A percentile compares a stretch with the other conserved stretches of the same genome.
phyloP scores from a whole-genome alignment of 805 yeast species.

The Metschnikowia sp. region DNA sequence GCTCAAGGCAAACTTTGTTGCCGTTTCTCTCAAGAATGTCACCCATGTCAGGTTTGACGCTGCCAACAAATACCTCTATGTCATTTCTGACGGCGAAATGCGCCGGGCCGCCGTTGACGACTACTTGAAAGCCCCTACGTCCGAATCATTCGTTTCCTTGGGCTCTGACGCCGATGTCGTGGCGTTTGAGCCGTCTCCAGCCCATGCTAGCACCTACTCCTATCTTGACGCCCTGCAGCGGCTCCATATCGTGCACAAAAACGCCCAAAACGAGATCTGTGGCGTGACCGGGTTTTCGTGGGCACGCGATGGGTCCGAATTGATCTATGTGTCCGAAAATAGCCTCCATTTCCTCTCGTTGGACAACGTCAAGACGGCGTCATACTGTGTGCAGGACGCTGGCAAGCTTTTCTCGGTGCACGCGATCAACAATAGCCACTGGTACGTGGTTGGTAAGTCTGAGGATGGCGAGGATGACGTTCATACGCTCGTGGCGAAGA shows the following conservation, averaged over 20 bases:
- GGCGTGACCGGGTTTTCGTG: constrained; percentile 8
- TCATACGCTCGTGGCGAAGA: constrained; percentile 8
- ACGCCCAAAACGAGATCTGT: not conserved
- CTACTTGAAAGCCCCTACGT: not conserved
- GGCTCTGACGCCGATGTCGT: constrained; percentile 9
- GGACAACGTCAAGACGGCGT: not conserved
- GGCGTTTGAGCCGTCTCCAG: constrained; percentile 21
- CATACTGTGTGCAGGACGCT: constrained; percentile 12
- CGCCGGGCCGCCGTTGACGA: constrained; percentile 14
- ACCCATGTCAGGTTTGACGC: constrained; percentile 18
- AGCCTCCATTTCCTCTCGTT: constrained; percentile 1
- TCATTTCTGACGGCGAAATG: constrained; percentile 22
- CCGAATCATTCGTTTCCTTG: not conserved
- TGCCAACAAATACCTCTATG: constrained; percentile 21
- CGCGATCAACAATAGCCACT: constrained; percentile 20
- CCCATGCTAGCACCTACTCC: constrained; percentile 11
- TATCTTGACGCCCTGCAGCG: constrained; percentile 13
- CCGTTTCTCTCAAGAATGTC: constrained; percentile 14
- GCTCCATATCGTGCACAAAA: constrained; percentile 15
- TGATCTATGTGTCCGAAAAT: constrained; percentile 3
- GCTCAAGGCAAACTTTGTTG: constrained; percentile 3
- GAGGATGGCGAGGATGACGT: constrained; percentile 12
- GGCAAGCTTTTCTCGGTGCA: constrained; percentile 18
- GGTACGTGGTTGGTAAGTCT: constrained; percentile 11
- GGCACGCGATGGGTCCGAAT: constrained; percentile 5